phyloP scores from a whole-genome alignment of 768 basidiomycete genomes.

The Rickenella mellea region DNA sequence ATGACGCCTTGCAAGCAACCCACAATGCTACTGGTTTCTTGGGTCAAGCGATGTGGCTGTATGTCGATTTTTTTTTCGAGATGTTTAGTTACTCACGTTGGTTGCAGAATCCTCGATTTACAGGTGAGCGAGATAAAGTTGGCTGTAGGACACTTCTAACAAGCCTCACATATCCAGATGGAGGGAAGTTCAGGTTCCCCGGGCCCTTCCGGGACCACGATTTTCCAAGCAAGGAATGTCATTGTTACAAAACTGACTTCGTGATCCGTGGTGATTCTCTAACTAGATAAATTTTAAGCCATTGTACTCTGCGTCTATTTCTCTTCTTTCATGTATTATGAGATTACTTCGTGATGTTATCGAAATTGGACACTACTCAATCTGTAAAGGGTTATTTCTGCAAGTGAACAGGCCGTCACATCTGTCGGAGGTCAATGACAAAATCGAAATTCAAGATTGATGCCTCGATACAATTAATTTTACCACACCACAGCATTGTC shows the following conservation, averaged over 20 bases:
- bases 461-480: too few species aligned
- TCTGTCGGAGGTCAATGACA: too few species aligned
- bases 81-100: neutral
- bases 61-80: constrained; percentile 10
- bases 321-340: too few species aligned
- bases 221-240: constrained; percentile 33
- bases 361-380: too few species aligned
- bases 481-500: too few species aligned
- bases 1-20: constrained; percentile 24
- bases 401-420: too few species aligned
- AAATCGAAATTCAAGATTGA: too few species aligned
- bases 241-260: constrained; percentile 24
- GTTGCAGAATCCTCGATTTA: constrained; percentile 30
- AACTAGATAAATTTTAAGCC: too few species aligned
- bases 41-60: constrained; percentile 33
- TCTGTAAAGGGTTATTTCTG: too few species aligned
- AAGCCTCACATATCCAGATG: constrained; percentile 22
- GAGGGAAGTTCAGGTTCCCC: constrained; percentile 36
- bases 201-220: constrained; percentile 30
- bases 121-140: constrained; percentile 18
- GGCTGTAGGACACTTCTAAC: neutral
- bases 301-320: too few species aligned
- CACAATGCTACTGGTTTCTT: constrained; percentile 32
- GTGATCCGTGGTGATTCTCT: too few species aligned
- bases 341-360: too few species aligned